Base-by-base conservation (phyloP, 1,284 basidiomycete species). In the Moniliella sp. region DNA sequence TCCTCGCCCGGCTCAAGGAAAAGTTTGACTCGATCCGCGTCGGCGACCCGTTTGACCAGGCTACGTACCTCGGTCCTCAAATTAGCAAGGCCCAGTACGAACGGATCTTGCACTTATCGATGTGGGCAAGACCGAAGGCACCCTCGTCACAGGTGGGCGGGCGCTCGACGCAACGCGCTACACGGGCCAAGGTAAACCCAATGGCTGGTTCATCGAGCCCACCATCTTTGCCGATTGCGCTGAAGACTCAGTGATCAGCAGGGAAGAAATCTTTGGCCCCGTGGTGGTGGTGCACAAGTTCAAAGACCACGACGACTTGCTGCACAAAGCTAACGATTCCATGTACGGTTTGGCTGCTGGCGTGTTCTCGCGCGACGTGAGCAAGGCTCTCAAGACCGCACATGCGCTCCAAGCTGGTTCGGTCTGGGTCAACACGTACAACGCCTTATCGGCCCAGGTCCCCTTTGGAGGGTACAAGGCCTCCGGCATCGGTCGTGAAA, bases 201-300 rank as follows among this genome's bases (percentile, higher is more conserved):
- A 78, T 51, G 68, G 68, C 23, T 69, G 64, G 64, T 70, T 57
- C 28, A 50, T 62, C 38, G 41, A 59, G 42, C 59, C 59, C 23
- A 62, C 61, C 26, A 53, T 64, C 32, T 45, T 61, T 25, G 39
- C 43, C 13, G 67, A 83, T 54, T 71, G 72, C 25, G 69, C 66
- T 30, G 68, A 74, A 18, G 68, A 76, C 40, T 82, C 84, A 77
- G 75, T 71, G 64, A 88, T 93, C 54, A 75, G 79, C 40, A 64
- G 70, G 51, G 84, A 91, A 64, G 84, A 91, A 64, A 83, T 86
- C 56, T 83, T 84, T 52, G 82, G 80, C 4, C 82, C 82, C 28
- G 76, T 80, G 30, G 71, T 71, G 35, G 75, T 75, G 18, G 50
- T 67, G 27, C 50, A 62, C 50, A 61, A 61, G 43, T 63, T 63